Conservation (phyloP, 192 early-diverging fungal species). For the Mortierella antarctica region DNA sequence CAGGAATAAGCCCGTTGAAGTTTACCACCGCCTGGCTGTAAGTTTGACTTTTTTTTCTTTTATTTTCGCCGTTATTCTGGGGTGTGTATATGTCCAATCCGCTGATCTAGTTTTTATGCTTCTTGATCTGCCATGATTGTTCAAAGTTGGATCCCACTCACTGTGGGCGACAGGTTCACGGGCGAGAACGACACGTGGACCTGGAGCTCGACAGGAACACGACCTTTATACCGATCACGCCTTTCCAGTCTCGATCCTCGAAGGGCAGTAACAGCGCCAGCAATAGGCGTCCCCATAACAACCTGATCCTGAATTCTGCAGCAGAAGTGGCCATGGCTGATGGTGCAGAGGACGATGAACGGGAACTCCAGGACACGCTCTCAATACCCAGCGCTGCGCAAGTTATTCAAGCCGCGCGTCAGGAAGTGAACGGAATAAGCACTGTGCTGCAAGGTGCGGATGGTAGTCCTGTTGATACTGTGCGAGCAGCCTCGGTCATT, state of each 20-base stretch:
- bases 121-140: not conserved
- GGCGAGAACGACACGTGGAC: conserved; percentile 80
- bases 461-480: conserved; percentile 14
- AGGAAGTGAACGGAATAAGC: not conserved
- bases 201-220: conserved; percentile 89
- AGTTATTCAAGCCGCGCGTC: not conserved
- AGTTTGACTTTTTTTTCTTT: conserved; percentile 13
- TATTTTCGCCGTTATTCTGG: conserved; percentile 1
- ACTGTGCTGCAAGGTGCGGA: not conserved
- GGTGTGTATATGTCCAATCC: not conserved
- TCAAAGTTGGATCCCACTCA: conserved; percentile 75
- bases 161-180: conserved; percentile 76
- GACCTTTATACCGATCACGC: conserved; percentile 57
- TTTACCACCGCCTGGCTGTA: conserved; percentile 85
- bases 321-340: conserved; percentile 45
- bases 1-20: conserved; percentile 85
- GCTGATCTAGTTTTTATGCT: not conserved
- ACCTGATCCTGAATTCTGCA: conserved; percentile 34
- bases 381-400: conserved; percentile 11
- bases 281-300: conserved; percentile 16
- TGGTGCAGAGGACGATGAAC: conserved; percentile 43
- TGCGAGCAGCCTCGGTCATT: conserved; percentile 31
- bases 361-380: conserved; percentile 39
- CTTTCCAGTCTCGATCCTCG: conserved; percentile 19
- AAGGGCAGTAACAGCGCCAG: conserved; percentile 13